Base-by-base conservation (phyloP, 2,329 filamentous ascomycete species). In the Sclerotinia spermophila region DNA sequence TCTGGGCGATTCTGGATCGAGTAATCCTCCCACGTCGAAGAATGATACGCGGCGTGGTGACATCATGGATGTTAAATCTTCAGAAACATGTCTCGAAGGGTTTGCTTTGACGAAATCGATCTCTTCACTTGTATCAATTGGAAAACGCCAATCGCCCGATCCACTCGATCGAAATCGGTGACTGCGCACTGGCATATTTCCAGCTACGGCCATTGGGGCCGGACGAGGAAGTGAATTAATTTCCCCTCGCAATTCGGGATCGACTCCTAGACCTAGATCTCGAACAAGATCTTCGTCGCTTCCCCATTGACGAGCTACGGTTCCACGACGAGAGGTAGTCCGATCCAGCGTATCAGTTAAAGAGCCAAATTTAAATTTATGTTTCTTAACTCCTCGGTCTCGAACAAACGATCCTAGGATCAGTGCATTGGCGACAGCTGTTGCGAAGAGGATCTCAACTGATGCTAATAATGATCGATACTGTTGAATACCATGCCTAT, bases 361-460 rank as follows among this genome's bases (percentile, higher is more conserved):
- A 19, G 85, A 82, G 24, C 85, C 84, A 72, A 88, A 86, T 68
- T 90, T 90, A 82, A 92, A 97, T 78, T 93, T 96, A 70, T 86
- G 86, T 81, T 96, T 97, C 84, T 98, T 98, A 55, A 94, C 83
- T 38, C 96, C 96, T 68, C 93, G 88, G 79, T 98, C 95, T 21
- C 95, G 88, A 40, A 98, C 89, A 78, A 98, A 98, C 0, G 94
- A 97, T 19, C 95, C 95, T 3, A 99, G 87, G 1, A 97, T 92
- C 30, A 99, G 85, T 4, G 91, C 90, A 79, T 98, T 99, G 19
- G 95, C 92, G 0, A 96, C 91, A 0, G 89, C 89, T 0, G 94
- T 92, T 7, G 96, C 94, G 66, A 95, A 94, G 1, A 98, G 85
- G 11, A 98, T 91, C 79, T 99, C 96, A 27, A 96, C 85, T 0